phyloP scores from a whole-genome alignment of 2,329 filamentous ascomycete genomes.

The Alternaria triticimaculans region DNA sequence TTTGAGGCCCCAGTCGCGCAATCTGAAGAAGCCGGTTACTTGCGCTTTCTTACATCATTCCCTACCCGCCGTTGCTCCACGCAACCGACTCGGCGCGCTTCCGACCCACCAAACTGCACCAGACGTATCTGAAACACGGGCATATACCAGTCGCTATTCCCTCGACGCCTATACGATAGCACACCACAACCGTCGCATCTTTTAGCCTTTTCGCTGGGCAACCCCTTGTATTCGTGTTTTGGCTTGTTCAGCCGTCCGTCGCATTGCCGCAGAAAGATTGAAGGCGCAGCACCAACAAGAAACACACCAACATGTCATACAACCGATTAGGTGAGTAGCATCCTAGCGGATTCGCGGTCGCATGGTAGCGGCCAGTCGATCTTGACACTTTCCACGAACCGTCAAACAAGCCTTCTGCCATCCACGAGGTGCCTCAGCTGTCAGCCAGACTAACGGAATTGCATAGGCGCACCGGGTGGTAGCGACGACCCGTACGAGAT shows the following conservation, averaged over 20 bases:
- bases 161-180: conserved; percentile 15
- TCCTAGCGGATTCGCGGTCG: not conserved
- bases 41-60: conserved; percentile 12
- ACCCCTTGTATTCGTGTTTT: conserved; percentile 23
- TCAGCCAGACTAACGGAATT: conserved; percentile 13
- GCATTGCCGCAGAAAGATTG: conserved; percentile 23
- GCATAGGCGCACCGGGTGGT: conserved; percentile 25
- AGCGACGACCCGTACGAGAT: conserved; percentile 49
- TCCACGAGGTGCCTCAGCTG: not conserved
- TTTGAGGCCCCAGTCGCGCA: not conserved
- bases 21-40: not conserved
- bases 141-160: conserved; percentile 23
- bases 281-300: conserved; percentile 27
- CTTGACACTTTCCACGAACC: not conserved
- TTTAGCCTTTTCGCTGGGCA: conserved; percentile 12
- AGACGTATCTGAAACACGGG: conserved; percentile 37
- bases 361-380: not conserved
- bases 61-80: conserved; percentile 35
- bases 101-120: conserved; percentile 30
- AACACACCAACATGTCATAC: conserved; percentile 40
- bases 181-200: conserved; percentile 28
- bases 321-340: conserved; percentile 46
- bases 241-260: conserved; percentile 18
- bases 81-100: conserved; percentile 35
- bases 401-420: conserved; percentile 1